Evolutionary conservation across 306 rosid genomes (phyloP), one percentile per base, ranked within the genome.

Genomic region (Trichosanthes cucumerina): DNA sequence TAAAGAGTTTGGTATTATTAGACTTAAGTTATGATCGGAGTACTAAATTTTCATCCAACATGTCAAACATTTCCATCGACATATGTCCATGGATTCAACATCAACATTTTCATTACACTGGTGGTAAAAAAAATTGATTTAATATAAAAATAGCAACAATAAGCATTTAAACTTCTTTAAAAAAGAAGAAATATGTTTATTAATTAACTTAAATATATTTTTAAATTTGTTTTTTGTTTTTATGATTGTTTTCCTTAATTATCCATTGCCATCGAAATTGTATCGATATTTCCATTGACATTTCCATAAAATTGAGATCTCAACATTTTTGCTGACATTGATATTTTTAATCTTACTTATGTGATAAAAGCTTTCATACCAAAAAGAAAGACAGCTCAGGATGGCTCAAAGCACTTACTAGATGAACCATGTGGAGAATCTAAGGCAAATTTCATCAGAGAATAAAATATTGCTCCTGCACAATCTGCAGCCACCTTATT

Each of bases 381-480:
- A 39, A 62, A 14, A 38, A 71, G 58, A 53, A 77, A 38, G 31
- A 64, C 41, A 71, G 28, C 24, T 49, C 46, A 65, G 60, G 57
- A 46, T 60, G 47, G 73, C 78, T 65, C 70, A 63, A 44, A 84
- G 78, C 74, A 81, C 88, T 82, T 82, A 93, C 99, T 81, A 23
- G 93, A 84, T 80, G 96, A 87, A 86, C 74, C 83, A 87, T 83
- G 87, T 26, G 93, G 83, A 72, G 79, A 79, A 77, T 90, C 93
- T 62, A 86, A 81, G 21, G 97, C 91, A 81, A 85, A 79, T 82
- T 91, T 91, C 89, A 92, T 85, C 87, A 93, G 66, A n/a, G 99
- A 90, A 87, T 84, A 90, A 87, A 92, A 91, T 65, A 96, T 57
- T 85, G 96, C 98, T 82, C 99, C 98, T 73, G 93, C 97, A 85